phyloP scores from a whole-genome alignment of 1,284 basidiomycete species.

The Ganoderma lucidum region DNA sequence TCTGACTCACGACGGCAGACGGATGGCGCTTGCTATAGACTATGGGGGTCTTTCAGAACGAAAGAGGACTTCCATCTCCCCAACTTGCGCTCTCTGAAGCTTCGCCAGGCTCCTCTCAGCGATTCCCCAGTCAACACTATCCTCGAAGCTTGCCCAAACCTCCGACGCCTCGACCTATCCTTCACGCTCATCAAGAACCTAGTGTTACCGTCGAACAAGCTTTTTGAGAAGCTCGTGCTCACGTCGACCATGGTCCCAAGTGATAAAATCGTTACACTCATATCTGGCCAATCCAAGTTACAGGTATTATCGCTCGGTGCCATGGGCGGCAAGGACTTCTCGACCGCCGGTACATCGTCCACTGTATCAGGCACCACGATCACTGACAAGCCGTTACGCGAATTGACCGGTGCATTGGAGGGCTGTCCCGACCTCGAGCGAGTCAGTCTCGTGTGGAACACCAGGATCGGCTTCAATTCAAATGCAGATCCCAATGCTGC shows the following conservation, averaged over 20 bases:
- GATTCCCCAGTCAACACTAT: conserved; percentile 55
- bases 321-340: conserved; percentile 58
- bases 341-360: conserved; percentile 53
- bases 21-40: conserved; percentile 58
- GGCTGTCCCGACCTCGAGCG: conserved; percentile 51
- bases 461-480: conserved; percentile 57
- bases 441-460: conserved; percentile 69
- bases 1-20: conserved; percentile 51
- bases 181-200: conserved; percentile 64
- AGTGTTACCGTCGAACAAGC: conserved; percentile 31
- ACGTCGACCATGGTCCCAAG: conserved; percentile 61
- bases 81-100: conserved; percentile 60
- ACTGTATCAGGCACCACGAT: conserved; percentile 58
- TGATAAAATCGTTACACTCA: conserved; percentile 49
- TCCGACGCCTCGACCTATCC: conserved; percentile 66
- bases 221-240: conserved; percentile 65
- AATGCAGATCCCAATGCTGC: conserved; percentile 43
- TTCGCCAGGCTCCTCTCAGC: conserved; percentile 62
- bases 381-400: conserved; percentile 56
- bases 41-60: conserved; percentile 44
- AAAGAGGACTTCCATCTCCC: conserved; percentile 42
- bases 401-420: conserved; percentile 53
- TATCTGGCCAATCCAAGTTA: conserved; percentile 51
- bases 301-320: conserved; percentile 66
- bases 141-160: conserved; percentile 55